Evolutionary conservation across 495 filamentous ascomycete species (phyloP).

Genomic region (Podospora conica): DNA sequence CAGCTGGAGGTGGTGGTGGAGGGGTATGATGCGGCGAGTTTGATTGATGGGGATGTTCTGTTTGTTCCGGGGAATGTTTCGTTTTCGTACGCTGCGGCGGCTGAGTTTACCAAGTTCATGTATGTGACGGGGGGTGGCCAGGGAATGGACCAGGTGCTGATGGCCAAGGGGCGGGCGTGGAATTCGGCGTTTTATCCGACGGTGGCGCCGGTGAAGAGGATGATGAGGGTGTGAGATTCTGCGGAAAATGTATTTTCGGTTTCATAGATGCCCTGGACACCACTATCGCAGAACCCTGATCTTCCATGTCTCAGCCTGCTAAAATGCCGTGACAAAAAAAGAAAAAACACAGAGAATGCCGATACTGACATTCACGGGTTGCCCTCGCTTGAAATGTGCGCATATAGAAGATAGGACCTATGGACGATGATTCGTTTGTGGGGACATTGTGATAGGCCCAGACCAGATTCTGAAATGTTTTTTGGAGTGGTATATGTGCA

Average conservation of each 20-base stretch:
- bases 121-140: slow-evolving; percentile 31
- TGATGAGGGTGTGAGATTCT: slow-evolving; percentile 1
- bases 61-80: slow-evolving; percentile 29
- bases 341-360: no score
- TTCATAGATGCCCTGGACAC: no score
- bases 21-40: slow-evolving; percentile 20
- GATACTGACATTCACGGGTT: no score
- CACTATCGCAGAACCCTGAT: background rate
- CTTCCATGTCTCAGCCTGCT: no score
- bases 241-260: no score
- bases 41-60: slow-evolving; percentile 35
- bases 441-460: no score
- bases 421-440: no score
- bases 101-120: slow-evolving; percentile 36
- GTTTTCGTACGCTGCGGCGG: slow-evolving; percentile 32
- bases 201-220: background rate
- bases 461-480: no score
- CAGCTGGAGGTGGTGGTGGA: slow-evolving; percentile 30
- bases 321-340: no score
- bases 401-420: no score
- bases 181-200: slow-evolving; percentile 1
- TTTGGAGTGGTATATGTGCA: no score
- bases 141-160: slow-evolving; percentile 26
- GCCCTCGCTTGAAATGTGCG: no score
- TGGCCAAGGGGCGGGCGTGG: background rate